Conservation (phyloP, 1,284 basidiomycete genomes). For the Volvariella surrecta region DNA sequence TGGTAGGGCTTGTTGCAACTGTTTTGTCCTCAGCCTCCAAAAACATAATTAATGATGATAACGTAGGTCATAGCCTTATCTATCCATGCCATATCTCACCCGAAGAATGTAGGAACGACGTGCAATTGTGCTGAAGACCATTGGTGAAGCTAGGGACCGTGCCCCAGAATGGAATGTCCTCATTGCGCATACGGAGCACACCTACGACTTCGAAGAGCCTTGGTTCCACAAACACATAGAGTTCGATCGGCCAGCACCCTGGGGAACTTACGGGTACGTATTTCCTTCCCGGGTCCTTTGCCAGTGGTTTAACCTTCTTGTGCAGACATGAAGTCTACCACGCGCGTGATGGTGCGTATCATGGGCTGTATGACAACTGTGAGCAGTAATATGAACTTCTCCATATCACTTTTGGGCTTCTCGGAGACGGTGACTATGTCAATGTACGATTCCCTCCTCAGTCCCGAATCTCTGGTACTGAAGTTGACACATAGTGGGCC, state of each 20-base stretch:
- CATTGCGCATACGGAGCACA: conserved; percentile 4
- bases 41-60: not conserved
- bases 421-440: not conserved
- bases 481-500: not conserved
- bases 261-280: conserved; percentile 3
- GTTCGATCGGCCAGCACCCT: conserved; percentile 2
- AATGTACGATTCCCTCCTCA: not conserved
- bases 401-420: not conserved
- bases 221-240: conserved; percentile 3
- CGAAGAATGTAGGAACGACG: not conserved
- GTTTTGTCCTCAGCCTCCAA: not conserved
- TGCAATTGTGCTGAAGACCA: not conserved
- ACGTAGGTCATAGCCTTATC: not conserved
- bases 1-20: not conserved
- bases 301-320: not conserved
- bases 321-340: not conserved
- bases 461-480: not conserved
- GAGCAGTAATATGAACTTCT: too few species aligned
- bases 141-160: not conserved
- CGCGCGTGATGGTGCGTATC: not conserved
- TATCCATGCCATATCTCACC: not conserved
- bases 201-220: not conserved
- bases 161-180: conserved; percentile 3
- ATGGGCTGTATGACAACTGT: too few species aligned
- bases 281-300: not conserved